Evolutionary conservation across 2,329 filamentous ascomycete genomes (phyloP).

Genomic region (Trichoderma endophyticum): DNA sequence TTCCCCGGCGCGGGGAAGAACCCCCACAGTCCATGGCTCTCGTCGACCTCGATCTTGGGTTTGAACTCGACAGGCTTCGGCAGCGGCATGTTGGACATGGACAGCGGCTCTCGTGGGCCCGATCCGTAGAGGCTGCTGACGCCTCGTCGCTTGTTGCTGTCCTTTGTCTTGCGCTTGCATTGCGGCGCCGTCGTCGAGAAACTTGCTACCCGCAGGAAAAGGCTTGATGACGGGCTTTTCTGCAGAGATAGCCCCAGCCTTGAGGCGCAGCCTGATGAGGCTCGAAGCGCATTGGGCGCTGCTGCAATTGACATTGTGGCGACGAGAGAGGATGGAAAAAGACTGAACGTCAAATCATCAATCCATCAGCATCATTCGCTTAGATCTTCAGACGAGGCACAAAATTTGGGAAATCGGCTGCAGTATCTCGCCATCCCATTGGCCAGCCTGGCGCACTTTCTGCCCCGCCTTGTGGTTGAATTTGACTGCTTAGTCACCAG

Average conservation of each 20-base stretch:
- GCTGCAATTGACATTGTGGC: conserved; percentile 29
- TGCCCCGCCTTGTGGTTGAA: not conserved
- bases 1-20: conserved; percentile 77
- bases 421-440: not conserved
- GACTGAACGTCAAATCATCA: not conserved
- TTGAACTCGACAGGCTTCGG: conserved; percentile 66
- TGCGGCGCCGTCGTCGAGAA: conserved; percentile 56
- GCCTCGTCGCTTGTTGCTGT: conserved; percentile 77
- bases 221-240: not conserved
- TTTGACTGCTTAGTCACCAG: conserved; percentile 11
- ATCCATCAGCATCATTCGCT: not conserved
- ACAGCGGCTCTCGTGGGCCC: conserved; percentile 70
- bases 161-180: conserved; percentile 54
- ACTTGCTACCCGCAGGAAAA: conserved; percentile 25
- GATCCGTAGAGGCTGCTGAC: conserved; percentile 77
- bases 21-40: conserved; percentile 83
- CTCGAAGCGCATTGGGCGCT: conserved; percentile 28
- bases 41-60: conserved; percentile 58
- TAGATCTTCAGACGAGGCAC: conserved; percentile 17
- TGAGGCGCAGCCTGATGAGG: conserved; percentile 27
- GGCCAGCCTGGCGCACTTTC: not conserved
- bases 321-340: not conserved
- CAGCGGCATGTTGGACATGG: conserved; percentile 67
- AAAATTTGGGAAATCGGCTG: conserved; percentile 18
- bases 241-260: conserved; percentile 11